A percentile compares a stretch with the other conserved stretches of the same genome.
phyloP scores from a whole-genome alignment of 352 stramenopile species.

The Pythium guiyangense region DNA sequence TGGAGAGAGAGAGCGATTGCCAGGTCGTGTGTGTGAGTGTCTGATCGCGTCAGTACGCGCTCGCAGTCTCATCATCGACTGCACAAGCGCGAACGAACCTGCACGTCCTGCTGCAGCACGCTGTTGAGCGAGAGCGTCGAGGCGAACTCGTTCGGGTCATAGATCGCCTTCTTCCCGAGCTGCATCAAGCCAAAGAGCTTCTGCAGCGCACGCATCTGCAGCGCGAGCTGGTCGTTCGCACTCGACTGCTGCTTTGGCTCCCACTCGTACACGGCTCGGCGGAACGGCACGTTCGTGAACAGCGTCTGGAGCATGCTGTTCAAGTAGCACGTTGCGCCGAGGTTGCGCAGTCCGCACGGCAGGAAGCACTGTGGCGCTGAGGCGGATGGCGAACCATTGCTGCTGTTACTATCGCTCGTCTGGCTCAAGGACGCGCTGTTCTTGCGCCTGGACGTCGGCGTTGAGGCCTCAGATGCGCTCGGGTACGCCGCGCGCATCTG shows the following conservation, averaged over 20 bases:
- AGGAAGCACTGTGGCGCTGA: background rate
- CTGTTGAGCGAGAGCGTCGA: constrained; percentile 76
- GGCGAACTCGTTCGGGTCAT: constrained; percentile 77
- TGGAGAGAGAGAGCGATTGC: background rate
- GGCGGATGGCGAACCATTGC: no score
- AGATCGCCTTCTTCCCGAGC: constrained; percentile 56
- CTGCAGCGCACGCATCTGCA: constrained; percentile 78
- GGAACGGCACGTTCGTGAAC: constrained; percentile 71
- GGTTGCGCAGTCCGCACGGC: constrained; percentile 75
- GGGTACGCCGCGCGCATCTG: constrained; percentile 28
- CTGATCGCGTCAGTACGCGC: no score
- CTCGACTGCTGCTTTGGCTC: constrained; percentile 43
- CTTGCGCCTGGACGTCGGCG: constrained; percentile 3
- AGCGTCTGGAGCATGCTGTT: constrained; percentile 87
- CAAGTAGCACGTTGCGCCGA: constrained; percentile 86
- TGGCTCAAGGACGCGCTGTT: constrained; percentile 5
- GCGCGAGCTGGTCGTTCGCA: constrained; percentile 40
- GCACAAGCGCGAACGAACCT: constrained; percentile 30
- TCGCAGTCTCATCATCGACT: no score
- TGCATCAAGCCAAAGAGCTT: constrained; percentile 85
- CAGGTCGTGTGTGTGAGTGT: no score
- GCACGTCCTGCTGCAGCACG: constrained; percentile 83
- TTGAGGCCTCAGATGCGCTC: background rate
- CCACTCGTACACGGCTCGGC: constrained; percentile 76
- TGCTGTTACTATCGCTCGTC: background rate